Base-by-base conservation (phyloP, 805 yeast genomes). In the Pichia occidentalis region DNA sequence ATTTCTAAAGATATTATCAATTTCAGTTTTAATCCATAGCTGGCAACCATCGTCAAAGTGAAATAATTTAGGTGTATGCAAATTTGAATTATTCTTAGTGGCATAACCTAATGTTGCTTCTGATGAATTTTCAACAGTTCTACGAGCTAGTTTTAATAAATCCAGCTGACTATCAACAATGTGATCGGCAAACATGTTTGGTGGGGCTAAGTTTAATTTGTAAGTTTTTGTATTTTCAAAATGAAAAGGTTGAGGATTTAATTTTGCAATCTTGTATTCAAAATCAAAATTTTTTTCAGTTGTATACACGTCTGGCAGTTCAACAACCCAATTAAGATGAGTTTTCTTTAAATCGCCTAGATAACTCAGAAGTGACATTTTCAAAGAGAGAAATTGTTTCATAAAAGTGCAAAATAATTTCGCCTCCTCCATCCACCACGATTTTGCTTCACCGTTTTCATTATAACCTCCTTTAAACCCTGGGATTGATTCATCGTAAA, bases 11-110 rank as follows among this genome's bases (percentile, higher is more conserved):
- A 41, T 42, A 16, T 36, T 31, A 4, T 55, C 51, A 3, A 41
- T 23, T 34, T 72, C 76, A 14, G 46, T 36, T 40, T 71, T 67
- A 5, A 60, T 50, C 86, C 86, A 80, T 28, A 75, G 42, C 39
- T 79, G 79, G 43, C 61, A 61, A 5, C 52, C 48, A 0, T 51
- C 37, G 20, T 65, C 60, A 35, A 53, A 52, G 16, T 56, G 53
- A 1, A 65, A 40, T 8, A 75, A 50, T 10, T 47, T 47, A 0
- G 82, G 80, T 1, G 44, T 32, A 0, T 52, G 40, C 0, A 47
- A 38, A 2, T 49, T 36, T 30, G 53, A 48, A 0, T 52, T 47
- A 4, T 53, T 55, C 39, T 60, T 61, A 2, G 67, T 49, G 1
- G 60, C 47, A 29, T 54, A 64, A 10, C 61, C 55, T 10, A 67